These are phyloP conservation scores for Stachybotrys chartarum DNA, from an alignment of 2,329 filamentous ascomycete genomes.

Conservation along the genomic window DNA sequence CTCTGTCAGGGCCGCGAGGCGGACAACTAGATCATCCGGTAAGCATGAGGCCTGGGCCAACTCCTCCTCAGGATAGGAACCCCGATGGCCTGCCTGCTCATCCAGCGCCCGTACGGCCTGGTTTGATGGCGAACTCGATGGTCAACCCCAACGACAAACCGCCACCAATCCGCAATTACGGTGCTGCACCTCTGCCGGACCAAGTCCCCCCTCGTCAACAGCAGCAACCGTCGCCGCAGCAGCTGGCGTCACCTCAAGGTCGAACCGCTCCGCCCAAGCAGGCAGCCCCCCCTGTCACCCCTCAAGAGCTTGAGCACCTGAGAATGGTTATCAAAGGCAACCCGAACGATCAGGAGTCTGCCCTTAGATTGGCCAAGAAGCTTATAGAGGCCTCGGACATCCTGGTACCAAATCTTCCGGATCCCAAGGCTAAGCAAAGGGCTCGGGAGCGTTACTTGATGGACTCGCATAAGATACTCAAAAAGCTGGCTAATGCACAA, in stretches of 20 bases:
- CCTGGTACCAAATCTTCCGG: conserved; percentile 56
- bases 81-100: conserved; percentile 49
- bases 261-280: conserved; percentile 15
- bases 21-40: conserved; percentile 2
- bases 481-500: conserved; percentile 70
- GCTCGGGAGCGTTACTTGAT: conserved; percentile 74
- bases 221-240: conserved; percentile 23
- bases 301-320: conserved; percentile 69
- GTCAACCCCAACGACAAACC: conserved; percentile 50
- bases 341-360: conserved; percentile 63
- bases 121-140: conserved; percentile 52
- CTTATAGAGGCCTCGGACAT: conserved; percentile 78
- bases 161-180: conserved; percentile 50
- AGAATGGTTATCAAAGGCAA: conserved; percentile 63
- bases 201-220: conserved; percentile 14
- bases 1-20: conserved; percentile 18
- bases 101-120: conserved; percentile 55
- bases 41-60: conserved; percentile 12
- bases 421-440: conserved; percentile 67
- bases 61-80: conserved; percentile 23
- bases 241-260: conserved; percentile 18
- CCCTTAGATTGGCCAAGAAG: conserved; percentile 71
- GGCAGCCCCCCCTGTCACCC: conserved; percentile 54
- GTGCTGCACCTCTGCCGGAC: conserved; percentile 33
- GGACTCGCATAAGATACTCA: conserved; percentile 85